Conservation (phyloP, 352 stramenopile species). For the Thalassiosira gravida region DNA sequence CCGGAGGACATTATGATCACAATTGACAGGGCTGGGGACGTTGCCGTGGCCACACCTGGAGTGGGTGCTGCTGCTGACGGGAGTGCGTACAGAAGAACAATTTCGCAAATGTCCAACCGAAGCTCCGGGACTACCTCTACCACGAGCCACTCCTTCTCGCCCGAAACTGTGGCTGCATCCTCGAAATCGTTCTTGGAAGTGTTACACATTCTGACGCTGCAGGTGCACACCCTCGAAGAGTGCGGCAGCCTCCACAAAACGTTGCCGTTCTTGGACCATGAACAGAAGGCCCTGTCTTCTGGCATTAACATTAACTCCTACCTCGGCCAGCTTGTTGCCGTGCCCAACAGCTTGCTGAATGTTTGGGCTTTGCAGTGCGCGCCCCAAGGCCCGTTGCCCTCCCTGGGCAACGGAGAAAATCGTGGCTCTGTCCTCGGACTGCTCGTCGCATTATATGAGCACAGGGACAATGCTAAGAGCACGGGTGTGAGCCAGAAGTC, state of each 20-base stretch:
- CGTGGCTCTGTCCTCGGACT: slow-evolving; percentile 83
- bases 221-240: slow-evolving; percentile 86
- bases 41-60: slow-evolving; percentile 13
- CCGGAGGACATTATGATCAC: slow-evolving; percentile 27
- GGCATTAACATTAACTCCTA: slow-evolving; percentile 82
- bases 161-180: slow-evolving; percentile 71
- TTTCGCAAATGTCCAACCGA: slow-evolving; percentile 40
- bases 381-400: slow-evolving; percentile 75
- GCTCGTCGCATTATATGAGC: slow-evolving; percentile 83
- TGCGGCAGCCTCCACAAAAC: slow-evolving; percentile 71
- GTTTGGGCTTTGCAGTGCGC: slow-evolving; percentile 77
- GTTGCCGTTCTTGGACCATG: slow-evolving; percentile 78
- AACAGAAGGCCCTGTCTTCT: slow-evolving; percentile 76
- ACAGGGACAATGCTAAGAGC: slow-evolving; percentile 60
- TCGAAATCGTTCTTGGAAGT: slow-evolving; percentile 86
- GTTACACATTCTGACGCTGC: slow-evolving; percentile 86
- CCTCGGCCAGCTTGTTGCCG: slow-evolving; percentile 68
- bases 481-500: slow-evolving; percentile 37
- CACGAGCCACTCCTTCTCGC: slow-evolving; percentile 63
- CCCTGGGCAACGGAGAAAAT: slow-evolving; percentile 73
- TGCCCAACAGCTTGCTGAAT: slow-evolving; percentile 74
- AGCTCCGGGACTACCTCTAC: slow-evolving; percentile 24
- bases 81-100: slow-evolving; percentile 18
- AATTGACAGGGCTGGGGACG: slow-evolving; percentile 42
- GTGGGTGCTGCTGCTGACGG: neutral